Evolutionary conservation across 2,329 filamentous ascomycete genomes (phyloP), one percentile per base, ranked within the genome.

Genomic region (Cryoendolithus antarcticus): DNA sequence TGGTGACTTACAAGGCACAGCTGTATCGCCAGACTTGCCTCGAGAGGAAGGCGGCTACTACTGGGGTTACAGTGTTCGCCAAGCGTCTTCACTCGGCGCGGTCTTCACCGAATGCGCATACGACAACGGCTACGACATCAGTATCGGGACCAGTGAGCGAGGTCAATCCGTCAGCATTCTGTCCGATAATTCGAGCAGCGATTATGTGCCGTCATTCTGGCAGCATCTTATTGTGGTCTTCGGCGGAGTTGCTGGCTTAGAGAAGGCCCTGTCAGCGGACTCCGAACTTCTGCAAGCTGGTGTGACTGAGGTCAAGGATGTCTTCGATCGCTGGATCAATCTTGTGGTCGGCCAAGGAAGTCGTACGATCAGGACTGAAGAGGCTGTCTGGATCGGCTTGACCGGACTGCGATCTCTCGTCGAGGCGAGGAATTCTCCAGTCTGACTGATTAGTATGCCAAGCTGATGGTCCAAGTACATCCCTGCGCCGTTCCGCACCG

Each of bases 321-420:
- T 89, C 37, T 93, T 93, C 56, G 86, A 93, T 59, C 71, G 79
- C 49, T 93, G 84, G 84, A 69, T 93, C 11, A 84, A 93, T 58
- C 70, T 91, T 33, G 68, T 86, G 47, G 82, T 84, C 3, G 75
- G 77, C 1, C 86, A 93, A 59, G 85, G 84, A 1, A 89, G 82
- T 56, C 69, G 85, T 51, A 86, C 79, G 1, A 89, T 93, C 45
- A 67, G 82, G 45, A 91, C 85, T 0, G 85, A 93, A 51, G 86
- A 93, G 62, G 84, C 85, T 1, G 62, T 93, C 11, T 83, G 82
- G 63, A 74, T 91, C 54, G 83, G 78, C 0, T 59, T 93, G 56
- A 80, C 79, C 52, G 75, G 75, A 2, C 55, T 91, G 54, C 72
- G 77, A 53, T 68, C 42, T 9, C 34, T 56, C 2, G 48, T 59